Conservation (phyloP, 2,329 filamentous ascomycete genomes). For the Paecilomyces formosus region DNA sequence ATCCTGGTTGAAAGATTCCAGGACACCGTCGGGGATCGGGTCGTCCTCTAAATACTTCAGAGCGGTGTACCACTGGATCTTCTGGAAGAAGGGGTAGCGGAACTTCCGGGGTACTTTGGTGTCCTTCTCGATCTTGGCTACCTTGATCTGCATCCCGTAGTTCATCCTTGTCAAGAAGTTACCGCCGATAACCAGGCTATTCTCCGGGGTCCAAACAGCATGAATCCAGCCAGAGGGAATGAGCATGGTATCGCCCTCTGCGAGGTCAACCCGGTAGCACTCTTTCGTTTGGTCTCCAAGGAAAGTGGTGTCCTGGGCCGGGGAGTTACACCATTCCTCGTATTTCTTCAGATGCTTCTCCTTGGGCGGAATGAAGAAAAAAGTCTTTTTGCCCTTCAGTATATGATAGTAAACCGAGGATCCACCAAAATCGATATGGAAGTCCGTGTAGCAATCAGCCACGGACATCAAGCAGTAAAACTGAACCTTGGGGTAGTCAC, state of each 20-base stretch:
- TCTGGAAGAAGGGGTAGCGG: constrained; percentile 61
- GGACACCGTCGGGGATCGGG: constrained; percentile 52
- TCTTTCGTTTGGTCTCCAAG: constrained; percentile 58
- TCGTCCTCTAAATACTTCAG: constrained; percentile 58
- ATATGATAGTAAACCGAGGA: constrained; percentile 67
- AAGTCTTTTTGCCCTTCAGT: constrained; percentile 60
- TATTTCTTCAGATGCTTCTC: constrained; percentile 63
- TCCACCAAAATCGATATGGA: constrained; percentile 65
- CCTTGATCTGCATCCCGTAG: constrained; percentile 59
- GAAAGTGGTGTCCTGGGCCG: constrained; percentile 59
- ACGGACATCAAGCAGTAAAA: constrained; percentile 66
- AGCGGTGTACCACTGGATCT: constrained; percentile 61
- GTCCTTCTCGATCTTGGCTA: constrained; percentile 59
- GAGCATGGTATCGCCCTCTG: constrained; percentile 61
- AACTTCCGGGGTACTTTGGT: constrained; percentile 61
- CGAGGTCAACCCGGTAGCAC: constrained; percentile 59
- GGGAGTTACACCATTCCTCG: constrained; percentile 63
- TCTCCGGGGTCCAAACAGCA: constrained; percentile 62
- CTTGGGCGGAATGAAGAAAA: constrained; percentile 64
- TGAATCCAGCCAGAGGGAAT: constrained; percentile 68
- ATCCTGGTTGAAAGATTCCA: constrained; percentile 49
- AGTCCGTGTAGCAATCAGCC: constrained; percentile 64
- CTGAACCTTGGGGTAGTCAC: constrained; percentile 56
- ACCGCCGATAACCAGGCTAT: constrained; percentile 63
- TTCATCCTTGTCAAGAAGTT: constrained; percentile 61